Base-by-base conservation (phyloP, 1,139 yeast species). In the Candida sp. region DNA sequence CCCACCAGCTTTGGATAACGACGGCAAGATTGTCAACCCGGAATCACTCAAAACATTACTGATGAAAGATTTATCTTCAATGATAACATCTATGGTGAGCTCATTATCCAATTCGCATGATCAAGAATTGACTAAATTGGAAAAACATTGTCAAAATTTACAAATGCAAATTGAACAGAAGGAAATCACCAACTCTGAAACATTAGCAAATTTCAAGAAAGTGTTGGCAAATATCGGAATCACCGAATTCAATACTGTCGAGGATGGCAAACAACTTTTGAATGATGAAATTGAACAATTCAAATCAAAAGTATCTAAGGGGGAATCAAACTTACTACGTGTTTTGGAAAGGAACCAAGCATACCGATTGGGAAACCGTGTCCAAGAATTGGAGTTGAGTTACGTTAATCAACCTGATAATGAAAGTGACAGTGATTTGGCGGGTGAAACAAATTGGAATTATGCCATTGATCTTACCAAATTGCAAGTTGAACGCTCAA, bases 401-500 rank as follows among this genome's bases (percentile, higher is more conserved):
- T 39, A 35, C 23, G 22, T 49, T 25, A 25, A 21, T 23, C 50
- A 49, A 29, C 48, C 49, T 22, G 45, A 41, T 12, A 43, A 43
- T n/a, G 41, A 44, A 5, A 47, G 49, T 8, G 45, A 43, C 8
- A 29, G 38, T 22, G 58, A 47, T 12, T 51, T 54, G 23, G 50
- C 56, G 22, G 48, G 52, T 15, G 60, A 63, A 40, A 62, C 55
- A 32, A 56, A 52, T 44, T 45, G 58, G 38, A 57, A 57, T 22
- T 47, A 56, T 35, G 69, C 74, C 4, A 48, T 69, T 12, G 77
- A 80, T 46, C 64, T 85, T 45, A 71, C 85, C 1, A 60, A 70
- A 33, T 58, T 81, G 40, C 91, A 84, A 58, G 54, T 79, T 34
- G 65, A 72, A 45, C 69, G 88, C 53, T 64, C 73, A 30, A 62